Conservation (phyloP, 2,329 filamentous ascomycete genomes). For the Elsinoe perseae region DNA sequence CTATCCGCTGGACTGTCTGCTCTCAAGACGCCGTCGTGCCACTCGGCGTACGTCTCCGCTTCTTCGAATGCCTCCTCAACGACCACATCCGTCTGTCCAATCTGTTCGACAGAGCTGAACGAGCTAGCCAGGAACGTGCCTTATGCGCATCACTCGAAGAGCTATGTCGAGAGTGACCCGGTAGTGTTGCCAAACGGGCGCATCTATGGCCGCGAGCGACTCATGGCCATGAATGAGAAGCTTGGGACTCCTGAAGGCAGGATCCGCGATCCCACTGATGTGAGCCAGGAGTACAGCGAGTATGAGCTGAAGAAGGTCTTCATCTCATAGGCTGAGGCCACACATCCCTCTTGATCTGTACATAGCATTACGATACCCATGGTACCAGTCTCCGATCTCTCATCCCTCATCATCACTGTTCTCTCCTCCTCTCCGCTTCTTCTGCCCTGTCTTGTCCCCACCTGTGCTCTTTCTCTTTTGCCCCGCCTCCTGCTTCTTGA, state of each 20-base stretch:
- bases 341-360: neutral
- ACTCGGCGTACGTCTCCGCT: slow-evolving; percentile 56
- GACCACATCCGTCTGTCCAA: slow-evolving; percentile 73
- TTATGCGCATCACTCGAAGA: slow-evolving; percentile 92
- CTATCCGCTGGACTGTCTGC: slow-evolving; percentile 86
- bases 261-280: slow-evolving; percentile 70
- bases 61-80: slow-evolving; percentile 47
- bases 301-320: slow-evolving; percentile 75
- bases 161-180: slow-evolving; percentile 79
- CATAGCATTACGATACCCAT: slow-evolving; percentile 17
- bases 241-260: slow-evolving; percentile 58
- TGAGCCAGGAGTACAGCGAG: slow-evolving; percentile 55
- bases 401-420: slow-evolving; percentile 23
- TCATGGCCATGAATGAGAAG: slow-evolving; percentile 73
- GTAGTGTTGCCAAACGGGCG: slow-evolving; percentile 80
- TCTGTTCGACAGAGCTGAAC: slow-evolving; percentile 92
- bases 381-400: slow-evolving; percentile 23
- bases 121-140: slow-evolving; percentile 81
- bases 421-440: slow-evolving; percentile 21
- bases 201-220: slow-evolving; percentile 68
- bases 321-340: slow-evolving; percentile 54
- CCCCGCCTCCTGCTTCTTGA: slow-evolving; percentile 27
- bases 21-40: slow-evolving; percentile 90
- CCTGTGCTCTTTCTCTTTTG: slow-evolving; percentile 15
- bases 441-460: slow-evolving; percentile 15